Conservation (phyloP, 495 filamentous ascomycete species). For the Parathielavia hyrcaniae region DNA sequence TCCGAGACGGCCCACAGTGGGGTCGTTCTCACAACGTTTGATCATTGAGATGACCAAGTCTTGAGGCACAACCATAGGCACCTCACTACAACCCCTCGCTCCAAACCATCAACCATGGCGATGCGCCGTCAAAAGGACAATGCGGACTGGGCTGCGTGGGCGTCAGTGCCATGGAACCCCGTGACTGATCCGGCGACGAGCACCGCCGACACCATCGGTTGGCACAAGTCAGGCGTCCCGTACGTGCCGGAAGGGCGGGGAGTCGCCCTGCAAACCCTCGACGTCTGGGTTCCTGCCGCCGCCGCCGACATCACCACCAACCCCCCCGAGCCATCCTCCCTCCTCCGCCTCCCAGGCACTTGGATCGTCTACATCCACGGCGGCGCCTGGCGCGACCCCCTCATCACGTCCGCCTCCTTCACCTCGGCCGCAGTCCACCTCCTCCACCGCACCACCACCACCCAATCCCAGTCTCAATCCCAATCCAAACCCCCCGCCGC, state of each 20-base stretch:
- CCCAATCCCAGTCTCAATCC: slow-evolving; percentile 8
- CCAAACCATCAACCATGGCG: neutral
- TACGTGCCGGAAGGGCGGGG: neutral
- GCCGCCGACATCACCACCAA: neutral
- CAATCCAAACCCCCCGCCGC: too few relatives aligned
- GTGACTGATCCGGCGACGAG: neutral
- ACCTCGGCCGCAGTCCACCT: slow-evolving; percentile 16
- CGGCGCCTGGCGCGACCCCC: slow-evolving; percentile 82
- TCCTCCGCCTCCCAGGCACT: slow-evolving; percentile 5
- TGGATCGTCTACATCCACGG: slow-evolving; percentile 70
- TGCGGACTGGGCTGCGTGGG: slow-evolving; percentile 13
- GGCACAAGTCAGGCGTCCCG: slow-evolving; percentile 19
- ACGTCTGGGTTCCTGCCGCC: slow-evolving; percentile 21
- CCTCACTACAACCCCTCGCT: too few relatives aligned
- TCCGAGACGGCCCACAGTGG: too few relatives aligned
- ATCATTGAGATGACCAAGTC: too few relatives aligned
- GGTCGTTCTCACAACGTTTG: too few relatives aligned
- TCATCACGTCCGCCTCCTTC: slow-evolving; percentile 44
- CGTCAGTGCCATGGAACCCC: slow-evolving; percentile 19
- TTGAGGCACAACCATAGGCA: too few relatives aligned
- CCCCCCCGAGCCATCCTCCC: neutral
- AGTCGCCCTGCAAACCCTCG: slow-evolving; percentile 24
- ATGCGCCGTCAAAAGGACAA: neutral
- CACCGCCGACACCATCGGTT: slow-evolving; percentile 15
- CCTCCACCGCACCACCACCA: slow-evolving; percentile 4